These are phyloP conservation scores for Mrakia blollopis DNA, from an alignment of 768 basidiomycete genomes.

Conservation along the genomic window DNA sequence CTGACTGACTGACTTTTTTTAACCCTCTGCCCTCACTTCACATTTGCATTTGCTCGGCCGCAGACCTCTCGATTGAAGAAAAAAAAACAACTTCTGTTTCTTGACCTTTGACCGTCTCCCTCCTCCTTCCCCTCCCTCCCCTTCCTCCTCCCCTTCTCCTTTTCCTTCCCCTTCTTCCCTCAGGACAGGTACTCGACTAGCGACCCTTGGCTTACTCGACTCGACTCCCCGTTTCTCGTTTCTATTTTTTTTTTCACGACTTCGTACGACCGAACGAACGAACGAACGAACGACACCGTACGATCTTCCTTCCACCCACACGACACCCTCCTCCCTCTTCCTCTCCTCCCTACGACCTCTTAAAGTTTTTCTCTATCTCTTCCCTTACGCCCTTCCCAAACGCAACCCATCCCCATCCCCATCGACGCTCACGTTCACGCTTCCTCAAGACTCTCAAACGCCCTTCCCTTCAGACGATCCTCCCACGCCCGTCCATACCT, in stretches of 20 bases:
- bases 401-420: neutral
- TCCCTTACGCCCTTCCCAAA: too few species aligned
- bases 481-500: neutral
- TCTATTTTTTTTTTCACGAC: neutral
- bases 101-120: neutral
- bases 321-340: neutral
- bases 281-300: neutral
- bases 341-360: neutral
- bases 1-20: neutral
- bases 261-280: neutral
- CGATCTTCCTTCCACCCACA: neutral
- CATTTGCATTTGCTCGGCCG: neutral
- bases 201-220: too few species aligned
- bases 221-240: too few species aligned
- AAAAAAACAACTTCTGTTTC: neutral
- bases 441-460: neutral
- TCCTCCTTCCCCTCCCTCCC: too few species aligned
- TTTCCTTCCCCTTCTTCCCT: neutral
- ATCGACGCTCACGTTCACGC: neutral
- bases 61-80: neutral
- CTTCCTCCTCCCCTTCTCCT: neutral
- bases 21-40: slow-evolving; percentile 7
- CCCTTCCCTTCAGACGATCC: neutral
- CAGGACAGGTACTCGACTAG: neutral
- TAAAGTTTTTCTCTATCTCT: neutral